A percentile compares a stretch with the other conserved stretches of the same genome.
These are phyloP conservation scores for Dryadomyces quercus-mongolicae DNA, from an alignment of 2,329 filamentous ascomycete species.

Conservation along the genomic window DNA sequence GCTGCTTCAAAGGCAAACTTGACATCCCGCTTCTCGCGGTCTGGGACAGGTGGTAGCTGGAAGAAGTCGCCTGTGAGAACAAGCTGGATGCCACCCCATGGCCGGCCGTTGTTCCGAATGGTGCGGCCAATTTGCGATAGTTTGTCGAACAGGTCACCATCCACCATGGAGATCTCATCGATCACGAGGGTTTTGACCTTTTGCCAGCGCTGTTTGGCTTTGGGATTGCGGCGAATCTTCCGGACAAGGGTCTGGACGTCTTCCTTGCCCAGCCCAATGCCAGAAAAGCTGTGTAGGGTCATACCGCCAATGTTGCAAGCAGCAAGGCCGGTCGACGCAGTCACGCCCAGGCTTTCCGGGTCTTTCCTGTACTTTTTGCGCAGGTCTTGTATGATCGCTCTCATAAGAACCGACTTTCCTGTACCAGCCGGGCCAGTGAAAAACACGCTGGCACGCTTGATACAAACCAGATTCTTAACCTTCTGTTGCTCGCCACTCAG, in stretches of 20 bases:
- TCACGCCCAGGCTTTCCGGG: conserved; percentile 78
- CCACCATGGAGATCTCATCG: conserved; percentile 97
- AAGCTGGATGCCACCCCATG: conserved; percentile 92
- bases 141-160: conserved; percentile 94
- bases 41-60: conserved; percentile 87
- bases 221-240: conserved; percentile 81
- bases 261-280: conserved; percentile 92
- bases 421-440: conserved; percentile 96
- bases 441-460: conserved; percentile 79
- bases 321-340: conserved; percentile 88
- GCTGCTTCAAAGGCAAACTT: conserved; percentile 90
- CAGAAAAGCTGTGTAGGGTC: conserved; percentile 89
- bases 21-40: conserved; percentile 51
- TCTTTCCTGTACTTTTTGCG: conserved; percentile 66
- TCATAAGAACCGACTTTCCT: conserved; percentile 91
- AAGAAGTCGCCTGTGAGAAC: conserved; percentile 97
- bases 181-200: conserved; percentile 78
- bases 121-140: conserved; percentile 75
- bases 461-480: conserved; percentile 71
- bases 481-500: conserved; percentile 79
- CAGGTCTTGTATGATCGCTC: conserved; percentile 74
- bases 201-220: conserved; percentile 81
- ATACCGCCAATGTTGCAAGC: conserved; percentile 95
- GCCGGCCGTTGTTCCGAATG: conserved; percentile 79
- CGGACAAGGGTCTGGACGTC: conserved; percentile 67